Evolutionary conservation across 116 monocot genomes (phyloP).

Genomic region (Cymodocea nodosa): DNA sequence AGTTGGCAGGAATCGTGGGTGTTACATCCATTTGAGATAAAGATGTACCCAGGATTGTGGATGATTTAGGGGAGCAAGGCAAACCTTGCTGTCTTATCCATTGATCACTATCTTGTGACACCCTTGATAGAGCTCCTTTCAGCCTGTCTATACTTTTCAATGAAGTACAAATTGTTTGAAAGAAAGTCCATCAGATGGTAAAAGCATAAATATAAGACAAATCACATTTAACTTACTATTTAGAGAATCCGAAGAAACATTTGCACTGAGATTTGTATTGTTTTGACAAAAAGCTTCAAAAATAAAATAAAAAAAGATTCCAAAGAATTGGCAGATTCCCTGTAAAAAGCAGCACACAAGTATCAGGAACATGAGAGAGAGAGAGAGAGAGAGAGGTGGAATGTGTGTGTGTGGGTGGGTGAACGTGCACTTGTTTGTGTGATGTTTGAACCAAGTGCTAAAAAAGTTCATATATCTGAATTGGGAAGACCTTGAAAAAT

Average conservation of each 20-base stretch:
- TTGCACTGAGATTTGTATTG: slow-evolving; percentile 45
- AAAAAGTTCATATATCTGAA: slow-evolving; percentile 4
- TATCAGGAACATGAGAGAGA: no score
- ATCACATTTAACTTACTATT: slow-evolving; percentile 22
- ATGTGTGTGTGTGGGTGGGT: no score
- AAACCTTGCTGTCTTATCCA: slow-evolving; percentile 58
- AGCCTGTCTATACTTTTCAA: slow-evolving; percentile 45
- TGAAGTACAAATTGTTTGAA: slow-evolving; percentile 7
- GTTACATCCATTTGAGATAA: slow-evolving; percentile 67
- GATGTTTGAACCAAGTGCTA: neutral
- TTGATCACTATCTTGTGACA: slow-evolving; percentile 86
- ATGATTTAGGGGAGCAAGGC: slow-evolving; percentile 35
- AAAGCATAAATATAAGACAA: slow-evolving; percentile 2
- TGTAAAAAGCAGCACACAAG: slow-evolving; percentile 19
- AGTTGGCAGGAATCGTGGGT: slow-evolving; percentile 66
- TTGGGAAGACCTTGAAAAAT: slow-evolving; percentile 65
- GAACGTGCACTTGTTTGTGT: neutral
- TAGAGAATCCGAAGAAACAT: slow-evolving; percentile 32
- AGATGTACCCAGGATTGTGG: slow-evolving; percentile 30
- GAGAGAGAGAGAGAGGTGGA: no score
- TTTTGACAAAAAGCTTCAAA: slow-evolving; percentile 82
- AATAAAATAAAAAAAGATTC: slow-evolving; percentile 73
- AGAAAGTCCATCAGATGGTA: neutral
- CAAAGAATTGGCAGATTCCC: slow-evolving; percentile 93
- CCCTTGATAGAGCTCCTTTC: slow-evolving; percentile 64